Evolutionary conservation across 495 filamentous ascomycete genomes (phyloP).

Genomic region (Neurospora sp.): DNA sequence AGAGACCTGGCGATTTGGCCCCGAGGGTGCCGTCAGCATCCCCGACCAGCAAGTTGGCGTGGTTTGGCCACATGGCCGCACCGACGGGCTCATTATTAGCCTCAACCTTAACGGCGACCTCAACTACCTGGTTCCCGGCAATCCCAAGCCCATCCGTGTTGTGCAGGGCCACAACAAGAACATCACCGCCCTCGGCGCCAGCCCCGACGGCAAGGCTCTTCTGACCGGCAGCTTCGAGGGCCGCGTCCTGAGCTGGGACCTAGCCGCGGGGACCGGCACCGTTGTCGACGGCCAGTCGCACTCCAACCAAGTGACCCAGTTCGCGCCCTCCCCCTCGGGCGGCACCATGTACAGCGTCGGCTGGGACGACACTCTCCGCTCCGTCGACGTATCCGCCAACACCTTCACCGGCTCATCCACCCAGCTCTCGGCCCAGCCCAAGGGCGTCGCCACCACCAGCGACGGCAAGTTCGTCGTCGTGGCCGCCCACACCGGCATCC

Average conservation of each 20-base stretch:
- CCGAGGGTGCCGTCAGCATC: conserved; percentile 61
- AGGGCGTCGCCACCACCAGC: conserved; percentile 35
- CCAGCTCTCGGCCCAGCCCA: conserved; percentile 43
- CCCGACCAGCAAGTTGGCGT: conserved; percentile 90
- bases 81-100: conserved; percentile 79
- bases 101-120: conserved; percentile 80
- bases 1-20: conserved; percentile 82
- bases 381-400: conserved; percentile 49
- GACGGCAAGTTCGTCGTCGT: conserved; percentile 43
- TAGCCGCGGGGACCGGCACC: conserved; percentile 52
- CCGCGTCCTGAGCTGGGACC: conserved; percentile 71
- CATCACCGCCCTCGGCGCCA: conserved; percentile 62
- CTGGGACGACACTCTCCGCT: conserved; percentile 91
- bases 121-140: conserved; percentile 73
- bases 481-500: conserved; percentile 54
- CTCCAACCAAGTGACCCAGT: conserved; percentile 70
- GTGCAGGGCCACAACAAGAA: conserved; percentile 92
- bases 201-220: conserved; percentile 46
- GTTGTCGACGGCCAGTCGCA: conserved; percentile 69
- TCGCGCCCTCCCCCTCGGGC: conserved; percentile 41
- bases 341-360: conserved; percentile 71
- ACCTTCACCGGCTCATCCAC: conserved; percentile 36
- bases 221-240: conserved; percentile 91
- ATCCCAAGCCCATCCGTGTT: conserved; percentile 53
- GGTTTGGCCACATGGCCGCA: conserved; percentile 76